A percentile compares a stretch with the other conserved stretches of the same genome.
These are phyloP conservation scores for Drechslera avenae DNA, from an alignment of 2,329 filamentous ascomycete species.

Conservation along the genomic window DNA sequence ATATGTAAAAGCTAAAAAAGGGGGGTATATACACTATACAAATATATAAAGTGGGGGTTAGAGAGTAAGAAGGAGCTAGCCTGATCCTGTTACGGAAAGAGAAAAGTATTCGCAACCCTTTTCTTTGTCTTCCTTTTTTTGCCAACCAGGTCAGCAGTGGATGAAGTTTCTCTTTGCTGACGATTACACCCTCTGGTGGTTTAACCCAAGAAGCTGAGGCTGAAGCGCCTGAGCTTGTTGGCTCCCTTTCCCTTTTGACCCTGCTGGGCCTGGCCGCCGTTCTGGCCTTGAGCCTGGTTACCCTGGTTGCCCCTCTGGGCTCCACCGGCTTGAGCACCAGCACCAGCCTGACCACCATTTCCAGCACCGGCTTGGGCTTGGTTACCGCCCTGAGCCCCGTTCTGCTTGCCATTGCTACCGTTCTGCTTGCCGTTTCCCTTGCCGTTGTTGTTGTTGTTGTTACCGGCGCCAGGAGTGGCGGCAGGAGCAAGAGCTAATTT, in stretches of 20 bases:
- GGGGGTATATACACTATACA: too few species aligned
- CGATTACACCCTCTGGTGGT: too few species aligned
- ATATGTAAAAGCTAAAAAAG: too few species aligned
- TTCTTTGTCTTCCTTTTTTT: too few species aligned
- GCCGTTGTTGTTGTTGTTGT: slow-evolving; percentile 18
- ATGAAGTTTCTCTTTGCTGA: too few species aligned
- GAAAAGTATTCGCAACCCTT: too few species aligned
- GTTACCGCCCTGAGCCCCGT: slow-evolving; percentile 1
- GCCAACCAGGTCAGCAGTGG: too few species aligned
- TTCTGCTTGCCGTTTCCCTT: slow-evolving; percentile 14
- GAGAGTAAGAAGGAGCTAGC: too few species aligned
- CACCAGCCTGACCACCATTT: neutral
- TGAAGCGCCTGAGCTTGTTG: neutral
- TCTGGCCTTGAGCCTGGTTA: neutral
- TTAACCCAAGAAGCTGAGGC: slow-evolving; percentile 10
- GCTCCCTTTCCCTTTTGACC: neutral
- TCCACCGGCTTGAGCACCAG: too few species aligned
- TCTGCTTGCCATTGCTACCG: slow-evolving; percentile 12
- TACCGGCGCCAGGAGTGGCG: slow-evolving; percentile 17
- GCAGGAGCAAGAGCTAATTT: slow-evolving; percentile 22
- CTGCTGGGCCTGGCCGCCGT: neutral
- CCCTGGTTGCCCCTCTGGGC: neutral
- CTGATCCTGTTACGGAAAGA: too few species aligned
- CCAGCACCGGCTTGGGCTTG: neutral
- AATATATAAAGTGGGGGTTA: too few species aligned